Conservation (phyloP, 305 asterid genomes). For the Caryopteris hybrid region DNA sequence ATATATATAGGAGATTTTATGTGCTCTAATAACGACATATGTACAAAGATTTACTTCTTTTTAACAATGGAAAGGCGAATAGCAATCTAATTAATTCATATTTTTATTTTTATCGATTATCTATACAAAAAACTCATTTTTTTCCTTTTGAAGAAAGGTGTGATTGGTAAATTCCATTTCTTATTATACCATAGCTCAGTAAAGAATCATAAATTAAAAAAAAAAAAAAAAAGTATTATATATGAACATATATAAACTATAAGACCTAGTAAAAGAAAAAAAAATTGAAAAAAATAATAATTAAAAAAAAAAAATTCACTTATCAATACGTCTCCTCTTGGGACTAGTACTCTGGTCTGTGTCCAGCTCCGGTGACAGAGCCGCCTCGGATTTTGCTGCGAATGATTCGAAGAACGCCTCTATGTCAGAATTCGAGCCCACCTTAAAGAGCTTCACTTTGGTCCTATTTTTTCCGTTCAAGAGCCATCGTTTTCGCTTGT, state of each 20-base stretch:
- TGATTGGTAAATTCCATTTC: not conserved
- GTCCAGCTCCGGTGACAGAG: not conserved
- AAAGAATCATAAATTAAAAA: no score
- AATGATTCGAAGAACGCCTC: constrained; percentile 32
- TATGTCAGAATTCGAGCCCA: constrained; percentile 26
- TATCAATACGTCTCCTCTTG: constrained; percentile 22
- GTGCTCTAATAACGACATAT: not conserved
- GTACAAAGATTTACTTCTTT: no score
- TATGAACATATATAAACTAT: not conserved
- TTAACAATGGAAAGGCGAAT: not conserved
- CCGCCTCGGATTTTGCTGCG: not conserved
- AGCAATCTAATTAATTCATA: not conserved
- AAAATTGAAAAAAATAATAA: not conserved
- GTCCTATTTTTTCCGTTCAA: not conserved
- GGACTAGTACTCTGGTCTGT: not conserved
- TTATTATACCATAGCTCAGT: no score
- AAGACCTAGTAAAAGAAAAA: not conserved
- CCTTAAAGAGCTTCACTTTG: constrained; percentile 16
- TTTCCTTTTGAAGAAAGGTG: not conserved
- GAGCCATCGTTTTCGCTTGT: constrained; percentile 14
- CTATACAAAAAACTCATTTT: no score
- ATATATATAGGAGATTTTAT: not conserved
- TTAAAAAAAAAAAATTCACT: not conserved
- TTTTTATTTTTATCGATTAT: no score
- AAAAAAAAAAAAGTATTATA: not conserved